These are phyloP conservation scores for Mortierella sp. DNA, from an alignment of 371 early-diverging fungal species.

Conservation along the genomic window DNA sequence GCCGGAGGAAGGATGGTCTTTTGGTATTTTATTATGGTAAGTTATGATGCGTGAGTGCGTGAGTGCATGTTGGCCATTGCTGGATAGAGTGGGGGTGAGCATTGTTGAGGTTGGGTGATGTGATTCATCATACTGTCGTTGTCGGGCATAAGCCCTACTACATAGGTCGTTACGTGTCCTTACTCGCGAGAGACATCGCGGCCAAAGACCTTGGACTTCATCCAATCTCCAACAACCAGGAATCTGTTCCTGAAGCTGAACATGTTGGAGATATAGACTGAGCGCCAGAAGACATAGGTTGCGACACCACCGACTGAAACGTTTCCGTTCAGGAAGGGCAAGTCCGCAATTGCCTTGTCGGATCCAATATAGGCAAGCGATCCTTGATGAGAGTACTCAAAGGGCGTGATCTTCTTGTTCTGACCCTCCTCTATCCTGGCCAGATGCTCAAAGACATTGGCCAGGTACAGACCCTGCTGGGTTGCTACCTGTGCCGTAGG, in stretches of 20 bases:
- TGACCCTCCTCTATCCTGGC: constrained; percentile 62
- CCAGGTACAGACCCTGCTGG: constrained; percentile 90
- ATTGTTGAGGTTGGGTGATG: too few species aligned
- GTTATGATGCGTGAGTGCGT: neutral
- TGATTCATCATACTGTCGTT: too few species aligned
- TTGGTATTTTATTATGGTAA: neutral
- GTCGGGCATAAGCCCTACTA: too few species aligned
- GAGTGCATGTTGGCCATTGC: neutral
- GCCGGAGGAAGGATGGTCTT: too few species aligned
- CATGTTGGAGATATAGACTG: constrained; percentile 77
- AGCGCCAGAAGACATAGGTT: constrained; percentile 84
- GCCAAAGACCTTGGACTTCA: constrained; percentile 86
- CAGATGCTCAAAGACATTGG: constrained; percentile 71
- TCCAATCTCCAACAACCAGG: constrained; percentile 90
- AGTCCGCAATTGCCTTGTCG: constrained; percentile 91
- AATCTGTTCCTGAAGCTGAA: constrained; percentile 86
- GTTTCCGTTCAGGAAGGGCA: constrained; percentile 81
- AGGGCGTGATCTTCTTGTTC: constrained; percentile 69
- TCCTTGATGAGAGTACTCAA: constrained; percentile 86
- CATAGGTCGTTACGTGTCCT: too few species aligned
- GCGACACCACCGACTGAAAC: constrained; percentile 78
- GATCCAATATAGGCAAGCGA: constrained; percentile 92
- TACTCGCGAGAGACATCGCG: constrained; percentile 93
- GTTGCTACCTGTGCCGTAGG: constrained; percentile 95
- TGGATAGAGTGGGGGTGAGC: neutral